Conservation (phyloP, 148 eudicot genomes). For the Bassia scoparia region DNA sequence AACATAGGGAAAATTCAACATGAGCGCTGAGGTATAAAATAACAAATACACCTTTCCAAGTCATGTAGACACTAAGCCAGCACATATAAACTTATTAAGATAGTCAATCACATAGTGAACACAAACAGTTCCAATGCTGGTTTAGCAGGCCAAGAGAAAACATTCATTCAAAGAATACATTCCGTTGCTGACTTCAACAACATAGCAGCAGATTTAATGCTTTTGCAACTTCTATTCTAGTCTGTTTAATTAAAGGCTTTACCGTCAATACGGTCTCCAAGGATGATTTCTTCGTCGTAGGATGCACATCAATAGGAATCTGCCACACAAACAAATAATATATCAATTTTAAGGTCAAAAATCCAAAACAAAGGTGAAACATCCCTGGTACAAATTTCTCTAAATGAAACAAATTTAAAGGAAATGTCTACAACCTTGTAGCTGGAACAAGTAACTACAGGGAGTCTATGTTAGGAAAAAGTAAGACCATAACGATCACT, state of each 20-base stretch:
- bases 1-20: background rate
- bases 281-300: conserved; percentile 71
- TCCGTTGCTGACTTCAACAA: background rate
- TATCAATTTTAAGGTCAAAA: background rate
- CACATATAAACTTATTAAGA: background rate
- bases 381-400: background rate
- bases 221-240: background rate
- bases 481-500: background rate
- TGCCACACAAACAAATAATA: conserved; percentile 29
- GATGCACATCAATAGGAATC: conserved; percentile 92
- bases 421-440: no score
- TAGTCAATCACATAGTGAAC: background rate
- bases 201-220: background rate
- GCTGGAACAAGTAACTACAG: no score
- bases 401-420: no score
- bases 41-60: background rate
- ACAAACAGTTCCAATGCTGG: background rate
- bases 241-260: conserved; percentile 16
- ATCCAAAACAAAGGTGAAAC: background rate
- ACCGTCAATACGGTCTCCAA: conserved; percentile 98
- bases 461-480: no score
- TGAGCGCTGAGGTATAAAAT: background rate
- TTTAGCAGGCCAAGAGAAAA: background rate
- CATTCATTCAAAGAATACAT: background rate
- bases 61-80: background rate